Percentiles rank a stretch among this genome's conserved stretches.
Evolutionary conservation across 108 stramenopile species (phyloP).

Genomic region (Epithemia pelagica): DNA sequence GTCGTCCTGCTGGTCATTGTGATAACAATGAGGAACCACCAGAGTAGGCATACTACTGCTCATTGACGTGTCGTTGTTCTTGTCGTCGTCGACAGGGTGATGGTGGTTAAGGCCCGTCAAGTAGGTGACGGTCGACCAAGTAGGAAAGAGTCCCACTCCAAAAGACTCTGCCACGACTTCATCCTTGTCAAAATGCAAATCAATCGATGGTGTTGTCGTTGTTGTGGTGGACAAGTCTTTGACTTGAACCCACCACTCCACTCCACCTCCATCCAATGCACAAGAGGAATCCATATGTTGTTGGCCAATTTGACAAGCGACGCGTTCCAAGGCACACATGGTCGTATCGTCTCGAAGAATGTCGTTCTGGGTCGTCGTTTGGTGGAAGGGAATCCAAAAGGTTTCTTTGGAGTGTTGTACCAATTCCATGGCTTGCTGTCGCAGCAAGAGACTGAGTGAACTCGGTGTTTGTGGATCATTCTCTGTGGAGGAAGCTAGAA

Average conservation of each 20-base stretch:
- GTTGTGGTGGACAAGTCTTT: conserved; percentile 20
- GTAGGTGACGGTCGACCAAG: conserved; percentile 82
- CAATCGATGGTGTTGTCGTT: conserved; percentile 21
- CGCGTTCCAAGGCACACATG: neutral
- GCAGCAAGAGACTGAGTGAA: conserved; percentile 23
- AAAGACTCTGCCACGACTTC: conserved; percentile 78
- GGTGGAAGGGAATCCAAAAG: conserved; percentile 48
- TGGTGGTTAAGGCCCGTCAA: conserved; percentile 33
- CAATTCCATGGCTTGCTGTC: conserved; percentile 46
- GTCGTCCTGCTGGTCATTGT: conserved; percentile 53
- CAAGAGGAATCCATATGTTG: conserved; percentile 3
- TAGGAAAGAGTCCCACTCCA: conserved; percentile 76
- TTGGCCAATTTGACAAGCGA: neutral
- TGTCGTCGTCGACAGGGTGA: neutral
- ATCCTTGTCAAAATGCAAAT: conserved; percentile 90
- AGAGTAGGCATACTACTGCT: conserved; percentile 38
- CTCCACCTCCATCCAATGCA: conserved; percentile 29
- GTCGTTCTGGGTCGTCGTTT: neutral
- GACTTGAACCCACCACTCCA: conserved; percentile 87
- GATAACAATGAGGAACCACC: conserved; percentile 65
- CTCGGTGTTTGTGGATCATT: conserved; percentile 3
- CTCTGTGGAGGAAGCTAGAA: neutral
- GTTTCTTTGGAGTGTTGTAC: conserved; percentile 56
- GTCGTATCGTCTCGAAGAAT: neutral
- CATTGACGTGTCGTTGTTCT: conserved; percentile 2